A percentile compares a stretch with the other conserved stretches of the same genome.
These are phyloP conservation scores for Dioscorea dumetorum DNA, from an alignment of 106 monocot genomes.

Conservation along the genomic window DNA sequence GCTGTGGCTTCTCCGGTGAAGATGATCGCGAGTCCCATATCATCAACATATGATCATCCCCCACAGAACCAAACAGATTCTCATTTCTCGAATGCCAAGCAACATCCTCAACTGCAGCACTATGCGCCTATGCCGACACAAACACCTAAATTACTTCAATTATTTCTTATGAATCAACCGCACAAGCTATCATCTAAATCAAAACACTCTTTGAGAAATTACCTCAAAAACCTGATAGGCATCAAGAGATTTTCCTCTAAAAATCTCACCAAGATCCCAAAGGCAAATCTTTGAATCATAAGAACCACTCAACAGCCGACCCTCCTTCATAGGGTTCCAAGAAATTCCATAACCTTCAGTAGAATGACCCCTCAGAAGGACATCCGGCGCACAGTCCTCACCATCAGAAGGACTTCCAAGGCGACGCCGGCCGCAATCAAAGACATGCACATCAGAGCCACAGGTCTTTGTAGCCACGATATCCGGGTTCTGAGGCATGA, in stretches of 20 bases:
- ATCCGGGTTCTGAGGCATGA: conserved; percentile 75
- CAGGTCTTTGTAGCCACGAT: conserved; percentile 78
- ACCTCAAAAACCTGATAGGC: conserved; percentile 73
- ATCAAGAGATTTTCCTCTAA: conserved; percentile 24
- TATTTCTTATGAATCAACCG: background rate
- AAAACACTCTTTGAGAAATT: conserved; percentile 12
- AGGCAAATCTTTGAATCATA: conserved; percentile 87
- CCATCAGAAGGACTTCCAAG: conserved; percentile 6
- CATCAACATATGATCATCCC: conserved; percentile 88
- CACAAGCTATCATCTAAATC: background rate
- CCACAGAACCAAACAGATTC: conserved; percentile 89
- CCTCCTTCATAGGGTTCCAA: conserved; percentile 78
- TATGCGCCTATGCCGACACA: conserved; percentile 43
- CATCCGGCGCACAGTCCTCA: conserved; percentile 15
- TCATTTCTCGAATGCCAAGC: conserved; percentile 81
- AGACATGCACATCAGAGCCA: conserved; percentile 65
- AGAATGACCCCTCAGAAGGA: conserved; percentile 60
- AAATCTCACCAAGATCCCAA: conserved; percentile 55
- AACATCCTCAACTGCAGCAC: conserved; percentile 81
- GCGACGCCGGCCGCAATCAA: conserved; percentile 25
- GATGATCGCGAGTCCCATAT: conserved; percentile 90
- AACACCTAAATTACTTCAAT: background rate
- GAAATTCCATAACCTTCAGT: conserved; percentile 85
- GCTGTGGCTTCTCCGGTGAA: conserved; percentile 39
- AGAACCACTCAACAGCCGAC: conserved; percentile 67